phyloP scores from a whole-genome alignment of 345 rosid species.

The Sisymbrium altissimum region DNA sequence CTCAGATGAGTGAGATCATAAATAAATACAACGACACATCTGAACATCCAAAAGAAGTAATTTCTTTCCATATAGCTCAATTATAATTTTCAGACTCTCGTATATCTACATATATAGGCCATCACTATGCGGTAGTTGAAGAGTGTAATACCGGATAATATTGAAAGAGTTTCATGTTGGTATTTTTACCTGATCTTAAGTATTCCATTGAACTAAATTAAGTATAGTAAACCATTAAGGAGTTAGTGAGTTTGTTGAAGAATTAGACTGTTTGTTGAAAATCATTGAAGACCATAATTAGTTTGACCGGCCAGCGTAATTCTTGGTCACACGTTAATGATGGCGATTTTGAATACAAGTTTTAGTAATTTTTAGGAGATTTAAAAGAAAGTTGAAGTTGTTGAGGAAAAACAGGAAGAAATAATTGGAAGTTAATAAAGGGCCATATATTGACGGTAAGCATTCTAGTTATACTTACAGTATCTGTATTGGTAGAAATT shows the following conservation, averaged over 20 bases:
- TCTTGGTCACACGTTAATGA: conserved; percentile 31
- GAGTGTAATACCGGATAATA: background rate
- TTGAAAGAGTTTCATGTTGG: background rate
- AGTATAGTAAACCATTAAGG: background rate
- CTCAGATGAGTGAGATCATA: background rate
- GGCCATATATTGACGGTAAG: background rate
- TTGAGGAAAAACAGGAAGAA: background rate
- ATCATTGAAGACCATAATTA: conserved; percentile 35
- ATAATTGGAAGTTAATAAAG: background rate
- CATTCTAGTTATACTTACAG: too few species aligned
- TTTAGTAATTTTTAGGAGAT: conserved; percentile 2
- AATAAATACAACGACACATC: background rate
- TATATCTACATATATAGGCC: background rate
- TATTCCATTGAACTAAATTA: background rate
- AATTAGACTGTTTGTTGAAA: conserved; percentile 28
- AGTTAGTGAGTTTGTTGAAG: background rate
- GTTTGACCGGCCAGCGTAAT: conserved; percentile 34
- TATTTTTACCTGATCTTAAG: background rate
- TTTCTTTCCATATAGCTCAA: too few species aligned
- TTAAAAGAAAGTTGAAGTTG: conserved; percentile 10
- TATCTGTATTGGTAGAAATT: too few species aligned
- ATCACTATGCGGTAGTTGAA: background rate
- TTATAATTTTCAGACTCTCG: background rate
- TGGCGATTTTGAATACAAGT: conserved; percentile 8
- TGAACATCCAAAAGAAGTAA: background rate